Evolutionary conservation across 305 asterid species (phyloP).

Genomic region (Withania somnifera): DNA sequence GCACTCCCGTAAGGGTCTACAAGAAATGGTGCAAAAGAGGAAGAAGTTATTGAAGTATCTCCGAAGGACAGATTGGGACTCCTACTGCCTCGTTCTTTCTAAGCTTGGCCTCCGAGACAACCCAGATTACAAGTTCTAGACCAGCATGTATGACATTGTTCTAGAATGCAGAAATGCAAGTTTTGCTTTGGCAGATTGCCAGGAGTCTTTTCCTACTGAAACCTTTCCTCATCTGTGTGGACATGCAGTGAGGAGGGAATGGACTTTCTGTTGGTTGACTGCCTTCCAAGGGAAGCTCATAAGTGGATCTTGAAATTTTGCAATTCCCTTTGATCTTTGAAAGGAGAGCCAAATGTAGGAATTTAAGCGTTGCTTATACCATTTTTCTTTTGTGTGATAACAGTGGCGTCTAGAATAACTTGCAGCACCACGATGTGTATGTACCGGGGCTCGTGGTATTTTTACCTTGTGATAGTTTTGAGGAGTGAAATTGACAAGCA

Average conservation of each 20-base stretch:
- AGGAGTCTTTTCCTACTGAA: neutral
- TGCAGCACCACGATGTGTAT: neutral
- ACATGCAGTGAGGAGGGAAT: neutral
- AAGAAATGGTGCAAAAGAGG: conserved; percentile 68
- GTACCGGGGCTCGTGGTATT: neutral
- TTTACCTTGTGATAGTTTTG: neutral
- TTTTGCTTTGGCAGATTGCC: neutral
- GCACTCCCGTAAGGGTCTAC: conserved; percentile 77
- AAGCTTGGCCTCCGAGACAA: conserved; percentile 77
- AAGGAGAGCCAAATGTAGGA: neutral
- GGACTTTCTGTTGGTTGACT: neutral
- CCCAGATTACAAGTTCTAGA: conserved; percentile 29
- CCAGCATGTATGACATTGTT: neutral
- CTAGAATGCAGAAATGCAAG: neutral
- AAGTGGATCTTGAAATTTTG: neutral
- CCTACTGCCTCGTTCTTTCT: conserved; percentile 58
- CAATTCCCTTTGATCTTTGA: neutral
- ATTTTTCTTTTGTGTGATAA: neutral
- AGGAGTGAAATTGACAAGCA: neutral
- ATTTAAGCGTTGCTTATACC: neutral
- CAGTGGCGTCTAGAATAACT: neutral
- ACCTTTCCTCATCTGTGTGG: neutral
- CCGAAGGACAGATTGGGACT: conserved; percentile 77
- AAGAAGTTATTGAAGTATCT: conserved; percentile 66
- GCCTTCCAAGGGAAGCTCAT: neutral